Percentiles rank a stretch among this genome's conserved stretches.
These are phyloP conservation scores for Coelastrella sp. DNA, from an alignment of 139 green algal genomes.

Conservation along the genomic window DNA sequence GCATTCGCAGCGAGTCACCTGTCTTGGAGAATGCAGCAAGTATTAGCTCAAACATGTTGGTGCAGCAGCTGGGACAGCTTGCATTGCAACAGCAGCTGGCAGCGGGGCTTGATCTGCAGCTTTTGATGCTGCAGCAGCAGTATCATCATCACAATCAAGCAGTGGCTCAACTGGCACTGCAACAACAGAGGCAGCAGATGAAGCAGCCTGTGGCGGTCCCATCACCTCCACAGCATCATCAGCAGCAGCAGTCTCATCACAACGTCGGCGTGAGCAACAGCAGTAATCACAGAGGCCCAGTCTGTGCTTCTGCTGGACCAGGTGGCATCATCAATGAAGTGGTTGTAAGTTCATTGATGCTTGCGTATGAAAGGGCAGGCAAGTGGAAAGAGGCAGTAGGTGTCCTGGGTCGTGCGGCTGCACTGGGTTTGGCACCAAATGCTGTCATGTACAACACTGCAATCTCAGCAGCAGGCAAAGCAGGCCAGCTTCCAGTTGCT, in stretches of 20 bases:
- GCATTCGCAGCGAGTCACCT: slow-evolving; percentile 23
- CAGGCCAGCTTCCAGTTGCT: slow-evolving; percentile 67
- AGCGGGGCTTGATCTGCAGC: slow-evolving; percentile 21
- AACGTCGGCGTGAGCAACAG: background rate
- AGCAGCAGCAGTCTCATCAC: slow-evolving; percentile 7
- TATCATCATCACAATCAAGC: slow-evolving; percentile 1
- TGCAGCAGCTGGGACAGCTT: slow-evolving; percentile 37
- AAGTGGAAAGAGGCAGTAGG: slow-evolving; percentile 76
- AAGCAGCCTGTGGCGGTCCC: background rate
- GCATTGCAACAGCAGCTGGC: slow-evolving; percentile 39
- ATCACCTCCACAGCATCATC: too few species aligned
- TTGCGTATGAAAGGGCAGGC: slow-evolving; percentile 84
- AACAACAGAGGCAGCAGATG: background rate
- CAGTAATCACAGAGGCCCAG: background rate
- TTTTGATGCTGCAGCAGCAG: slow-evolving; percentile 38
- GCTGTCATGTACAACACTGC: slow-evolving; percentile 89
- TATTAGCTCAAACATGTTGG: slow-evolving; percentile 21
- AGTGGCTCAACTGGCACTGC: background rate
- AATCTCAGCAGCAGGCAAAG: slow-evolving; percentile 83
- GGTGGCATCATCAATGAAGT: slow-evolving; percentile 82
- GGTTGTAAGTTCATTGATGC: slow-evolving; percentile 87
- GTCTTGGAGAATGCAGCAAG: background rate
- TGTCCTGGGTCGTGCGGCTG: slow-evolving; percentile 70
- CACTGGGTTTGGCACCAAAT: slow-evolving; percentile 70
- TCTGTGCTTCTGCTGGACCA: background rate